Base-by-base conservation (phyloP, 2,329 filamentous ascomycete genomes). In the Verticillium longisporum region DNA sequence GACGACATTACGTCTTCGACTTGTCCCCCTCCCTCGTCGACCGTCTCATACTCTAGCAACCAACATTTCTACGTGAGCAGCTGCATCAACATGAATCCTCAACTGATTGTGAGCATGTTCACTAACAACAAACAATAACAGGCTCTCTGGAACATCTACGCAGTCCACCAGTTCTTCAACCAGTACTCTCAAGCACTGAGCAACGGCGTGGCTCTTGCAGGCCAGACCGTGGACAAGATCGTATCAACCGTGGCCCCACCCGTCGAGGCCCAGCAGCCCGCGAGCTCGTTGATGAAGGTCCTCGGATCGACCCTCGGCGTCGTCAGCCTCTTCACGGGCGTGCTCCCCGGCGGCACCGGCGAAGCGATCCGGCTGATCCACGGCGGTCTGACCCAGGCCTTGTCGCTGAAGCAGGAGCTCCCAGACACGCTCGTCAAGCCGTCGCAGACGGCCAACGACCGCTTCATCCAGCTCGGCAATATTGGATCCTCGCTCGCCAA, bases 121-220 rank as follows among this genome's bases (percentile, higher is more conserved):
- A 18, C n/a, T 18, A 9, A 53, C n/a, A 15, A 53, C 26, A 53
- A 15, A 53, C 45, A 9, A 9, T 26, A 10, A 15, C 15, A 66
- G 64, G 60, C 66, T 13, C 65, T 70, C 11, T 70, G 68, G 68
- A 70, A 69, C 63, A 70, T 69, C 15, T 69, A 70, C 59, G 64
- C 66, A 14, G 60, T 69, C 3, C 68, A 67, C 59, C 68, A 70
- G 36, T 70, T 68, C 61, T 70, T 70, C 65, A 70, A 69, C 55
- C 68, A 70, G 59, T 69, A 68, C 55, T 70, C 68, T 1, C 61
- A 65, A 15, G 68, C 68, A 9, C 62, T 69, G 6, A 66, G 66
- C 57, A 66, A 67, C 31, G 68, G 68, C 1, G 64, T 65, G n/a
- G 61, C 65, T 13, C 65, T 69, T 15, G 68, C 67, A 2, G 63